Conservation (phyloP, 257 asterid species). For the Apocynum venetum region DNA sequence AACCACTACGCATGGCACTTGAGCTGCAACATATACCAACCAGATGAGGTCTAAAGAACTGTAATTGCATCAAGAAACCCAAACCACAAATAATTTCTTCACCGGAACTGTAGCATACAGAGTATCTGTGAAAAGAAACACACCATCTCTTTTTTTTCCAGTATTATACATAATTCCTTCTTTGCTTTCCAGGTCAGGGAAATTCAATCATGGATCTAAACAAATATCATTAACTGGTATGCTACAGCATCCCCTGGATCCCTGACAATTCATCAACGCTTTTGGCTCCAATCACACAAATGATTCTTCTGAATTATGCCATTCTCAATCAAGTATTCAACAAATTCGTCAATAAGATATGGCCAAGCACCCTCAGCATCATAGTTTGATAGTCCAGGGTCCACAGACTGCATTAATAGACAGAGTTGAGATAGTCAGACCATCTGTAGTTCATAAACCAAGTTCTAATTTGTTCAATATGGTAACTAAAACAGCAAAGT, state of each 20-base stretch:
- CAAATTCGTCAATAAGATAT: constrained; percentile 93
- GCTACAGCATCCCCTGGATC: not conserved
- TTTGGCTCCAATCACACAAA: constrained; percentile 65
- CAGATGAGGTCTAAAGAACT: not conserved
- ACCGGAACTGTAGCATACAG: not conserved
- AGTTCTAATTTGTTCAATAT: too few species aligned
- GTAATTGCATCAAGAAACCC: not conserved
- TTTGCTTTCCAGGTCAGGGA: not conserved
- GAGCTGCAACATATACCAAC: not conserved
- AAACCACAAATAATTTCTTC: constrained; percentile 7
- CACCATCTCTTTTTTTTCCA: not conserved
- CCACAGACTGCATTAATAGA: constrained; percentile 61
- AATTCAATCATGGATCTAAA: not conserved
- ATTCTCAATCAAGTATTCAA: constrained; percentile 74
- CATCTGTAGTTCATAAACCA: too few species aligned
- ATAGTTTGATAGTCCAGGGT: constrained; percentile 77
- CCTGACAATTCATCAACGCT: constrained; percentile 25
- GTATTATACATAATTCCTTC: not conserved
- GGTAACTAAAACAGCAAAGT: too few species aligned
- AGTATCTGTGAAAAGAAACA: not conserved
- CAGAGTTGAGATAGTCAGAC: not conserved
- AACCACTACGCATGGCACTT: not conserved
- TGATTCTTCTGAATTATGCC: constrained; percentile 61
- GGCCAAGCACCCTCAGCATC: constrained; percentile 99
- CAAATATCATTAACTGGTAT: not conserved